Base-by-base conservation (phyloP, 2,329 filamentous ascomycete genomes). In the Cytospora piceae region DNA sequence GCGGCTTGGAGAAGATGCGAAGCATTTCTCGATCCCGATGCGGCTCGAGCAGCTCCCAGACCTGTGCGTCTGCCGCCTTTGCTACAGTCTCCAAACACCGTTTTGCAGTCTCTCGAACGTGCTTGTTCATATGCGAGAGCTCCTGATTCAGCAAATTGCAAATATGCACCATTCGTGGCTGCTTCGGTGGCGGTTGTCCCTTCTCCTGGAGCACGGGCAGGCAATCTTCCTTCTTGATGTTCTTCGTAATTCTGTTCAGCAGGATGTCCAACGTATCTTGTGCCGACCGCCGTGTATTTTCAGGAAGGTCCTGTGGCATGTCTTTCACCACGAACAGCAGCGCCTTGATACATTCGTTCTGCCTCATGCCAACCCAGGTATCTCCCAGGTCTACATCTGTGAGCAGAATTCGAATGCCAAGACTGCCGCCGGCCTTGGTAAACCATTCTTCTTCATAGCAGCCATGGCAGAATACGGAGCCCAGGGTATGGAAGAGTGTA, bases 361-460 rank as follows among this genome's bases (percentile, higher is more conserved):
- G 93, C 71, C 93, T 91, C 15, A 89, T 86, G 24, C 87, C 83
- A 39, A 99, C 83, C 93, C 95, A 99, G 1, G 81, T 76, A 72
- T 96, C 91, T 52, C 93, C 93, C 56, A 99, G 83, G 61, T 94
- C 89, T 63, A 98, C 82, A 71, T 94, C 90, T 2, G 92, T 94
- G 37, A 94, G 89, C 65, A 99, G 81, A 64, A 96, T 89, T 73
- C 92, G 90, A 72, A 99, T 97, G 63, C 96, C 96, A 24, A 94
- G 80, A 62, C 91, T 94, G 49, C 95, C 95, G 58, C 94, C 95
- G 46, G 93, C 91, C 78, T 99, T 99, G 61, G 94, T 94, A 74
- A 97, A 99, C 95, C 96, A 99, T 73, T 99, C 95, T 75, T 99
- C 94, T 72, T 95, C 93, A 72, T 97, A 94, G 76, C 95, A 99